Percentiles rank a stretch among this genome's conserved stretches.
Evolutionary conservation across 2,329 filamentous ascomycete species (phyloP).

Genomic region (Calonectria hongkongensis): DNA sequence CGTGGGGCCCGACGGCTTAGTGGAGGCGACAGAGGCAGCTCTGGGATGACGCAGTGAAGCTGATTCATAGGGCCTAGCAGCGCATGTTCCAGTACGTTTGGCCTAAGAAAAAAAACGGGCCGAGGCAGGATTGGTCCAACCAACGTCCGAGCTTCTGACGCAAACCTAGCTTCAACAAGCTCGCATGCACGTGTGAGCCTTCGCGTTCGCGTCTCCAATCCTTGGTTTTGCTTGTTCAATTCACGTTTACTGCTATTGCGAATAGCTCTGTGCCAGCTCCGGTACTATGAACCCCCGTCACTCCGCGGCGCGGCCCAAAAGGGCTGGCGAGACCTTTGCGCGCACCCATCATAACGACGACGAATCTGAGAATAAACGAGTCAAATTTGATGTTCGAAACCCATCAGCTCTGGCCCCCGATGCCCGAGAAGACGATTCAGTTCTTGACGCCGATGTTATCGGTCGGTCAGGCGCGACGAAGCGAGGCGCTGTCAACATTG

Average conservation of each 20-base stretch:
- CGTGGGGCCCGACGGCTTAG: constrained; percentile 45
- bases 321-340: constrained; percentile 87
- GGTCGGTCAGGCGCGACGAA: constrained; percentile 86
- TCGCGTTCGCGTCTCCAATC: constrained; percentile 7
- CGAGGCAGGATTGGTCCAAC: constrained; percentile 32
- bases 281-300: constrained; percentile 73
- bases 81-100: constrained; percentile 34
- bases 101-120: constrained; percentile 25
- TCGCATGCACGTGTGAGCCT: constrained; percentile 39
- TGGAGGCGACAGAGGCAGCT: constrained; percentile 56
- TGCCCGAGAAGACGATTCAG: constrained; percentile 80
- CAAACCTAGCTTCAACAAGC: constrained; percentile 40
- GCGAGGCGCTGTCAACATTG: constrained; percentile 95
- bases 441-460: constrained; percentile 95
- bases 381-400: constrained; percentile 95
- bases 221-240: neutral
- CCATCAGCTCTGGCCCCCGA: constrained; percentile 93
- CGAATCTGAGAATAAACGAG: constrained; percentile 79
- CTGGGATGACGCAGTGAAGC: constrained; percentile 59
- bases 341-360: constrained; percentile 81
- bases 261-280: neutral
- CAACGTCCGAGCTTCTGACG: constrained; percentile 45
- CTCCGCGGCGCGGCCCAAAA: constrained; percentile 85
- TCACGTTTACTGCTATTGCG: neutral
- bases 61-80: constrained; percentile 37